Evolutionary conservation across 768 basidiomycete genomes (phyloP), one percentile per base, ranked within the genome.

Genomic region (Amanita pallidorosea): DNA sequence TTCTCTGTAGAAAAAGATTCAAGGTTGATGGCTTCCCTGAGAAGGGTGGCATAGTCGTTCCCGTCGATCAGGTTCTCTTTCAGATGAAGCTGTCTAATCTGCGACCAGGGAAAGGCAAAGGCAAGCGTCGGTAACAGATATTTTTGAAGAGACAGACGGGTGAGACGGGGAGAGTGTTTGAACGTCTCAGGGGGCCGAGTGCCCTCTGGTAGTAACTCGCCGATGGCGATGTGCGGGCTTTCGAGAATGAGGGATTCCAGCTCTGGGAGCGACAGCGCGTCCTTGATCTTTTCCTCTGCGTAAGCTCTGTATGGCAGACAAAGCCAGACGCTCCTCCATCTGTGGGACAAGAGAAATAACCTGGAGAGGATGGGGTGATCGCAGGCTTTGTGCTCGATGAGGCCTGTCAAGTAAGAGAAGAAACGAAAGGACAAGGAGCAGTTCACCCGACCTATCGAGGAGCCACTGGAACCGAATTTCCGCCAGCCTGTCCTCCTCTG

Each of bases 221-320:
- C 34, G 7, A 47, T 27, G 12, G 46, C 33, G 22, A 47, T 47
- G 22, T 40, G 25, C 0, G 47, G 47, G 36, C 17, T 38, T 23
- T 49, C 47, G 18, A 49, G 47, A 15, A 49, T 37, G 25, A 49
- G 47, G 5, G 35, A 40, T 25, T 49, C 47, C 36, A 49, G 36
- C 23, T 29, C 20, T n/a, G 47, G 36, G 8, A 49, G 47, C n/a
- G 47, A 27, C 11, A 38, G n/a, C 9, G 47, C 7, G 9, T 27
- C 11, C 18, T n/a, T 36, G 36, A 25, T 29, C 23, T 25, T 18
- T 12, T 25, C 22, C 18, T 40, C 47, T 25, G 23, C 1, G 9
- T 22, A 40, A 13, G 38, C 36, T 17, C 22, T 18, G n/a, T 49
- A 29, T 18, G 47, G 37, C 27, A 49, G 17, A 49, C 47, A 25